Percentiles rank a stretch among this genome's conserved stretches.
Conservation (phyloP, 352 stramenopile genomes). For the Globisporangium ultimum region DNA sequence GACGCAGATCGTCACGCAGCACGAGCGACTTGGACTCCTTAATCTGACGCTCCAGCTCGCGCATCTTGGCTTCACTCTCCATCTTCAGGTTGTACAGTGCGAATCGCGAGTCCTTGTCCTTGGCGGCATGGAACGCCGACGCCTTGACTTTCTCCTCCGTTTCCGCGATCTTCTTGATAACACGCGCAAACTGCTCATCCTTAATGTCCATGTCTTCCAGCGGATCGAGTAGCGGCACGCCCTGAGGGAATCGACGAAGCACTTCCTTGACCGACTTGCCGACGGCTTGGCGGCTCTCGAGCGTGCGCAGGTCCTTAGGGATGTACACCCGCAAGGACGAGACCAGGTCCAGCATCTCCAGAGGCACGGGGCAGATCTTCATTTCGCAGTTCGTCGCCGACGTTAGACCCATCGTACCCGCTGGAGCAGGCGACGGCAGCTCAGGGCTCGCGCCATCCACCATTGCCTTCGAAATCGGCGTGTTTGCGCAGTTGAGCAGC, state of each 20-base stretch:
- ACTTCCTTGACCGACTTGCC: slow-evolving; percentile 81
- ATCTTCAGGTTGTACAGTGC: slow-evolving; percentile 91
- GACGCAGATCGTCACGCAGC: slow-evolving; percentile 94
- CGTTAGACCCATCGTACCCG: slow-evolving; percentile 55
- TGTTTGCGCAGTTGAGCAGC: slow-evolving; percentile 67
- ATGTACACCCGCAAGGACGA: slow-evolving; percentile 85
- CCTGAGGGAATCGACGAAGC: slow-evolving; percentile 71
- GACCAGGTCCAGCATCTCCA: slow-evolving; percentile 74
- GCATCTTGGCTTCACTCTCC: slow-evolving; percentile 90
- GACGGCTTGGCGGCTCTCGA: slow-evolving; percentile 70
- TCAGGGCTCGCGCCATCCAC: slow-evolving; percentile 27
- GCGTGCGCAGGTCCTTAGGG: slow-evolving; percentile 72
- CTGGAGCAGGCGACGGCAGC: slow-evolving; percentile 51
- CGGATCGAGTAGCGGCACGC: slow-evolving; percentile 91
- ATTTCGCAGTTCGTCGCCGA: slow-evolving; percentile 56
- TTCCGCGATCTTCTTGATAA: slow-evolving; percentile 84
- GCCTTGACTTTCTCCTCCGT: slow-evolving; percentile 67
- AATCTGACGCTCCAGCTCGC: slow-evolving; percentile 92
- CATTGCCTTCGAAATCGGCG: slow-evolving; percentile 20
- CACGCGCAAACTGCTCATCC: slow-evolving; percentile 85
- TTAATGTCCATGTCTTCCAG: slow-evolving; percentile 95
- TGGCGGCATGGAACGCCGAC: slow-evolving; percentile 59
- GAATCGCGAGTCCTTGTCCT: slow-evolving; percentile 82
- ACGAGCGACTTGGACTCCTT: slow-evolving; percentile 94
- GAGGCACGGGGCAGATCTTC: slow-evolving; percentile 82